Percentiles rank a stretch among this genome's conserved stretches.
These are phyloP conservation scores for Castanopsis chinensis DNA, from an alignment of 306 rosid species.

Conservation along the genomic window DNA sequence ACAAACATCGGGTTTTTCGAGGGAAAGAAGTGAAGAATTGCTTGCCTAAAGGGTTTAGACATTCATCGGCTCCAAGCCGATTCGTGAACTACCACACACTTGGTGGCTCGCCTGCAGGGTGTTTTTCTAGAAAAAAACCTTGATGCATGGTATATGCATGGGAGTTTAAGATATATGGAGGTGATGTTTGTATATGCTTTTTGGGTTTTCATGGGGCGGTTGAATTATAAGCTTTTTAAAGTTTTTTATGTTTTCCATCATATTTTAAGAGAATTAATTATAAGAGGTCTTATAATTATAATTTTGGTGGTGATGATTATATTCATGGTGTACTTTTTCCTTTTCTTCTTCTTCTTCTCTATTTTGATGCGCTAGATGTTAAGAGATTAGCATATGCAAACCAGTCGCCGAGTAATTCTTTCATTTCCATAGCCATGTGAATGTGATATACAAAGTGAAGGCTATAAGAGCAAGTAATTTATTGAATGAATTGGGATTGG, in stretches of 20 bases:
- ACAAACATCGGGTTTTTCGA: conserved; percentile 34
- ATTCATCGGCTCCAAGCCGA: conserved; percentile 74
- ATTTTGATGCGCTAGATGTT: neutral
- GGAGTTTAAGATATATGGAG: neutral
- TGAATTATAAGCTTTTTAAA: neutral
- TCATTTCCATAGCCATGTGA: neutral
- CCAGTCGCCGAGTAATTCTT: too few species aligned
- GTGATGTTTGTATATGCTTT: conserved; percentile 37
- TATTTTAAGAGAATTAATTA: neutral
- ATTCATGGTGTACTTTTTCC: neutral
- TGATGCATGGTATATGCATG: conserved; percentile 16
- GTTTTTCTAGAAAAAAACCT: conserved; percentile 44
- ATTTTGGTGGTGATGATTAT: too few species aligned
- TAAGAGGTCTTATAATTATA: neutral
- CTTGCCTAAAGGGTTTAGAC: conserved; percentile 70
- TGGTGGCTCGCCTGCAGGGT: conserved; percentile 39
- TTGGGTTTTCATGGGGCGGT: conserved; percentile 1
- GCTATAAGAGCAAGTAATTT: too few species aligned
- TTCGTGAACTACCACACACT: conserved; percentile 53
- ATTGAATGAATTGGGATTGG: too few species aligned
- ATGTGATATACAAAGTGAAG: too few species aligned
- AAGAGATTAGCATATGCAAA: neutral
- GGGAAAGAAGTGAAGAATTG: conserved; percentile 59
- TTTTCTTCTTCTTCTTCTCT: neutral
- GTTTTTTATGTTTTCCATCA: neutral